Evolutionary conservation across 441 rosid genomes (phyloP), one percentile per base, ranked within the genome.

Genomic region (Capsella rubella): DNA sequence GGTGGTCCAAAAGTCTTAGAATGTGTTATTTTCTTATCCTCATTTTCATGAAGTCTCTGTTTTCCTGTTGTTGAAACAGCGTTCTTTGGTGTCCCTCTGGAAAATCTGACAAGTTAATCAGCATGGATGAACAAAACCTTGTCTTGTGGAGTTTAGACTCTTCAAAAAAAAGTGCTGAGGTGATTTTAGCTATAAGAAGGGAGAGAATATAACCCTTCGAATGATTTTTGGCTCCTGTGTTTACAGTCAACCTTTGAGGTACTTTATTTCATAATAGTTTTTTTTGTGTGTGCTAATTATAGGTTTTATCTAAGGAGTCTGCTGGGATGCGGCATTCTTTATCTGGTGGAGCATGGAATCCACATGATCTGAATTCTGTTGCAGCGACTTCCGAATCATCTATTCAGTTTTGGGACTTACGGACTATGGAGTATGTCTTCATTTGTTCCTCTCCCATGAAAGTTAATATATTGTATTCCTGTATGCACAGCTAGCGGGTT

Each of bases 331-430:
- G 88, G 57, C 97, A 92, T 66, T 85, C 83, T 78, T 82, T 92
- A 61, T 83, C 96, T 78, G 91, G 97, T 75, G 95, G 97, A 77
- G 97, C 95, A 13, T 90, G 97, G 99, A 94, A 94, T 84, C 97
- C 95, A 5, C 95, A 91, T 83, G 93, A 91, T 40, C 79, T 83
- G 47, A 93, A 90, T 82, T 71, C 86, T 74, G 77, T 91, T 32
- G 96, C 90, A 42, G 90, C 92, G 39, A 88, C 90, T 63, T 81
- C 85, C 84, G 98, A 89, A 71, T 88, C 98, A 43, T 89, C 97
- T 47, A 72, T 91, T 75, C 93, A 93, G 78, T 84, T 93, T 75
- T 89, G 94, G 94, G 97, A 91, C 82, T 74, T 93, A 8, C 82
- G 96, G 29, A 82, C 90, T 32, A 87, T 90, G 97, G 84, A 83